Conservation (phyloP, 345 rosid genomes). For the Ricinus communis region DNA sequence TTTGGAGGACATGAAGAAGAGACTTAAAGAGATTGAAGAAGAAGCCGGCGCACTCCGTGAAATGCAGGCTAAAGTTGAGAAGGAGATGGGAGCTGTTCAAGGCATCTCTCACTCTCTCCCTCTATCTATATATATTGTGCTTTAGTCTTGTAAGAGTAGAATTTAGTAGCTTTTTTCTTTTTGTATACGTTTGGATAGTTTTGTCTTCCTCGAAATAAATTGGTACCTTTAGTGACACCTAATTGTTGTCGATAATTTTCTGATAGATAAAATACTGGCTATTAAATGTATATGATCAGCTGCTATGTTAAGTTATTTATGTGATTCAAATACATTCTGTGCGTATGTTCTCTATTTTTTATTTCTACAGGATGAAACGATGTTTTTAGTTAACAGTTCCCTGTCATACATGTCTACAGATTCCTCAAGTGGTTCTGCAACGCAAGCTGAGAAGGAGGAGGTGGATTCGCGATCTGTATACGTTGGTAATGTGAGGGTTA, state of each 20-base stretch:
- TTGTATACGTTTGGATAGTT: no score
- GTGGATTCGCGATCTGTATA: constrained; percentile 92
- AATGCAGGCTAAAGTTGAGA: constrained; percentile 99
- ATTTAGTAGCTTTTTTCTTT: no score
- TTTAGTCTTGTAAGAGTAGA: no score
- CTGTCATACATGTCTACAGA: constrained; percentile 45
- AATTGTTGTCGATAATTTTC: no score
- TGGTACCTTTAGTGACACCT: no score
- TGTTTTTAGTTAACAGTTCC: no score
- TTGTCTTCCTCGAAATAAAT: no score
- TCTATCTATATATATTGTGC: no score
- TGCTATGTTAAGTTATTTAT: background rate
- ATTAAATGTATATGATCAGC: background rate
- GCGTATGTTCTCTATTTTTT: no score
- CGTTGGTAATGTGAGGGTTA: constrained; percentile 92
- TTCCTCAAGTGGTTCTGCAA: constrained; percentile 60
- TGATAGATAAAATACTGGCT: no score
- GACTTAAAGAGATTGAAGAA: constrained; percentile 93
- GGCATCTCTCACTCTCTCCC: constrained; percentile 54
- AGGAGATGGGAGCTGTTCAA: constrained; percentile 96
- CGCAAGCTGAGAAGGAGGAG: constrained; percentile 94
- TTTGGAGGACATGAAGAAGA: constrained; percentile 95
- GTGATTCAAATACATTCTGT: background rate
- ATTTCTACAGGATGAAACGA: no score
- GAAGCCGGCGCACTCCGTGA: constrained; percentile 98